Base-by-base conservation (phyloP, 2,329 filamentous ascomycete genomes). In the Verticillium tricorpus region DNA sequence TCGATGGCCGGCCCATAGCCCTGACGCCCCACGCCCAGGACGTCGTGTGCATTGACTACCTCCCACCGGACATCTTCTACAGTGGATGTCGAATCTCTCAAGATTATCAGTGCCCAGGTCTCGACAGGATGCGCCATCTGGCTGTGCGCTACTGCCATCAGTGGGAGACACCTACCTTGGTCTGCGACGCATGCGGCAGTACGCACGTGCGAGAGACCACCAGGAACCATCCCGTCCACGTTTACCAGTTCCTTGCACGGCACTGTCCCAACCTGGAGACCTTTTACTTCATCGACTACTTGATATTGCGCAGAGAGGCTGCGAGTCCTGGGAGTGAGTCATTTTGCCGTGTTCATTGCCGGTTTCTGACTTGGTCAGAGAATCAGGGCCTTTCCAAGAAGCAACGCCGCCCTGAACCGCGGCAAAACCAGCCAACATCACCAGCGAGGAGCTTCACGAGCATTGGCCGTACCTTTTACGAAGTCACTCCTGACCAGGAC, bases 281-380 rank as follows among this genome's bases (percentile, higher is more conserved):
- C 1, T 78, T 81, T 54, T 80, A 77, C 62, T 76, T 81, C 56
- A 68, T 81, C 25, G 79, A 81, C 64, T 79, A 77, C 59, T 69
- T 78, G 6, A 74, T 78, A 3, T 63, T 78, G 11, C 73, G 73
- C 7, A 73, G 72, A 57, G 32, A 11, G 8, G 64, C 40, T 58
- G 54, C 32, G n/a, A 12, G 15, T 35, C 28, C n/a, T 9, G 5
- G 19, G 52, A 9, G 19, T 37, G 25, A 9, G 22, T 55, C 28
- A 8, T 32, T 17, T 11, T 28, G 3, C 12, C 19, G 17, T 28
- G 25, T 25, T 19, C 52, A 17, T 31, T 4, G 5, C 8, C 37
- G 11, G 7, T 35, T 35, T 35, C 8, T 35, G 7, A 37, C 11
- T 12, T 17, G 17, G 25, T 22, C 45, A 28, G 2, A 31, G 4